A percentile compares a stretch with the other conserved stretches of the same genome.
These are phyloP conservation scores for Blastocrithidia nonstop DNA, from an alignment of 208 protist species.

Conservation along the genomic window DNA sequence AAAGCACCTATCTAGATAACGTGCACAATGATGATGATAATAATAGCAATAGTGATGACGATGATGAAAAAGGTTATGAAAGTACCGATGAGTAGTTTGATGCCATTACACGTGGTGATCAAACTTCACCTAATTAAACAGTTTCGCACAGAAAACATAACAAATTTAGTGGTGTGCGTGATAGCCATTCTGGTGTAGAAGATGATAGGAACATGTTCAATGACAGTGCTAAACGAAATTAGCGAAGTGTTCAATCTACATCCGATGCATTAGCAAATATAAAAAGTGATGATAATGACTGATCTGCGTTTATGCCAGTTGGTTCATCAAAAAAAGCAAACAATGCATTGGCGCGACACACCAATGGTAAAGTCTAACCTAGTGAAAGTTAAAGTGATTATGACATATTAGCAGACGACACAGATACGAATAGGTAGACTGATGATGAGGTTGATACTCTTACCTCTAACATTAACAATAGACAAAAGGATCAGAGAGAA, in stretches of 20 bases:
- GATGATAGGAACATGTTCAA: constrained; percentile 24
- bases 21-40: constrained; percentile 13
- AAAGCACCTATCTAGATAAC: no score
- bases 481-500: no score
- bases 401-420: constrained; percentile 51
- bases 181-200: constrained; percentile 7
- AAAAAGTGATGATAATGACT: not conserved
- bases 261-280: constrained; percentile 16
- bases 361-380: no score
- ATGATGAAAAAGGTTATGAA: constrained; percentile 62
- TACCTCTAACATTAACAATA: no score
- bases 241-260: constrained; percentile 8
- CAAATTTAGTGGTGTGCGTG: no score
- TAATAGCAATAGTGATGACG: constrained; percentile 28
- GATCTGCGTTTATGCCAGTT: no score
- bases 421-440: constrained; percentile 7
- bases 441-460: constrained; percentile 8
- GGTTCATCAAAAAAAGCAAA: no score
- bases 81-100: constrained; percentile 81
- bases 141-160: no score
- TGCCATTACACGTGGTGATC: constrained; percentile 35
- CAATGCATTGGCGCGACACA: no score
- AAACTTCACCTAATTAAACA: no score
- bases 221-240: constrained; percentile 28
- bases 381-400: constrained; percentile 21